Evolutionary conservation across 2,329 filamentous ascomycete genomes (phyloP), one percentile per base, ranked within the genome.

Genomic region (Cryphonectria nitschkei): DNA sequence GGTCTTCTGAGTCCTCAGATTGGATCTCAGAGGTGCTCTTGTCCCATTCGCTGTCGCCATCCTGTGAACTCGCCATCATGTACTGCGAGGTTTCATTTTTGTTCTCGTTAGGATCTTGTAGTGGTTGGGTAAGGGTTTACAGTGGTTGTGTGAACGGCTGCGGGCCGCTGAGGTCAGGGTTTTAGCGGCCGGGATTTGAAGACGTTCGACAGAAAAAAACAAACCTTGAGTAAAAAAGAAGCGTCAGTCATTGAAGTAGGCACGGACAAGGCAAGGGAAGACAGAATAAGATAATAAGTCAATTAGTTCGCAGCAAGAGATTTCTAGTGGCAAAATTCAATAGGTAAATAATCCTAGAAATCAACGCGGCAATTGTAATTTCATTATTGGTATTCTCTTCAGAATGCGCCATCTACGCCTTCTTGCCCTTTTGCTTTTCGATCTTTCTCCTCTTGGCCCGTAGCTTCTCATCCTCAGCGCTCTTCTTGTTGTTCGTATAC

Each of bases 401-500:
- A 69, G 62, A 74, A 19, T 79, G 76, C 63, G 72, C 72, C 76
- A 78, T 78, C 71, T 76, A 78, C 65, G 74, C 76, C 80, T 65
- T 68, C 52, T 86, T 84, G 70, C 78, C 81, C 80, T 82, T 80
- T 80, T 86, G 81, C 80, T 85, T 94, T 83, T 98, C 96, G 73
- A 98, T 82, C 87, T 90, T 97, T 83, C 96, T 93, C 82, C 93
- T 90, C 91, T 99, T 99, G 70, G 87, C 88, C 76, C 95, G 88
- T 80, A 99, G 84, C 83, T 91, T 93, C 84, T 95, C 92, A 64
- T 95, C 93, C 84, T 97, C 94, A 37, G 90, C 92, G 75, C 95
- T 95, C 86, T 94, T 93, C 87, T 96, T 95, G 83, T 92, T 95
- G 82, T 98, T 97, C 73, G 90, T 94, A 83, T 97, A 97, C 79